Evolutionary conservation across 805 yeast species (phyloP).

Genomic region (Suhomyces pyralidae): DNA sequence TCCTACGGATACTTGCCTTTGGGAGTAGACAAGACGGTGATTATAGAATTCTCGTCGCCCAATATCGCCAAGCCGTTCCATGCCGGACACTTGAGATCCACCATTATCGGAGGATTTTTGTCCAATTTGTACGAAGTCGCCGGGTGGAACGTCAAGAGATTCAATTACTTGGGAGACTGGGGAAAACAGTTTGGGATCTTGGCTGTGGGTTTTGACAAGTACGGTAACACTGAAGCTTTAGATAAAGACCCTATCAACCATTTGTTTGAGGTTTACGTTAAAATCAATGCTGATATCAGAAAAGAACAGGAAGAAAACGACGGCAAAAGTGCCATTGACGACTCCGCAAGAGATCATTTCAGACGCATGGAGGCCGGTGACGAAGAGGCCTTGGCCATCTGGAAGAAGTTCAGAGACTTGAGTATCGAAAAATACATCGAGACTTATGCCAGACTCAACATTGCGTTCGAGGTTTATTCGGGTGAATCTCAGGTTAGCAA

Average conservation of each 20-base stretch:
- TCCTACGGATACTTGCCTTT: conserved; percentile 73
- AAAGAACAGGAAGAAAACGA: conserved; percentile 52
- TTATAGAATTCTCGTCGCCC: conserved; percentile 94
- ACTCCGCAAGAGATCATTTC: conserved; percentile 83
- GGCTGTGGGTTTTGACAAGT: conserved; percentile 87
- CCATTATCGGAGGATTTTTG: conserved; percentile 95
- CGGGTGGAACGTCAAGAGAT: conserved; percentile 90
- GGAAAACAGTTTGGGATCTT: conserved; percentile 97
- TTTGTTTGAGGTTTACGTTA: conserved; percentile 90
- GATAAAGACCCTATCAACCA: conserved; percentile 85
- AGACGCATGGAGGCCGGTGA: conserved; percentile 93
- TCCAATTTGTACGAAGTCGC: conserved; percentile 83
- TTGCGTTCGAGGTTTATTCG: conserved; percentile 80
- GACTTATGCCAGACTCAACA: conserved; percentile 91
- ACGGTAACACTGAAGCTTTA: conserved; percentile 75
- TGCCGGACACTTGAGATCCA: conserved; percentile 97
- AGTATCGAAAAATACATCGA: conserved; percentile 81
- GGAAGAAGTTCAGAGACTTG: conserved; percentile 88
- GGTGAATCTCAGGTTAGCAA: conserved; percentile 94
- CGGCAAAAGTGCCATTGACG: conserved; percentile 51
- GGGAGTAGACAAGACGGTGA: conserved; percentile 62
- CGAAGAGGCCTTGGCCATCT: conserved; percentile 65
- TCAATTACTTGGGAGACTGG: conserved; percentile 98
- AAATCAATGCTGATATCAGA: conserved; percentile 72
- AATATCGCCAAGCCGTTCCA: conserved; percentile 99